A percentile compares a stretch with the other conserved stretches of the same genome.
Evolutionary conservation across 164 flowering plant genomes (phyloP).

Genomic region (Kingdonia uniflora): DNA sequence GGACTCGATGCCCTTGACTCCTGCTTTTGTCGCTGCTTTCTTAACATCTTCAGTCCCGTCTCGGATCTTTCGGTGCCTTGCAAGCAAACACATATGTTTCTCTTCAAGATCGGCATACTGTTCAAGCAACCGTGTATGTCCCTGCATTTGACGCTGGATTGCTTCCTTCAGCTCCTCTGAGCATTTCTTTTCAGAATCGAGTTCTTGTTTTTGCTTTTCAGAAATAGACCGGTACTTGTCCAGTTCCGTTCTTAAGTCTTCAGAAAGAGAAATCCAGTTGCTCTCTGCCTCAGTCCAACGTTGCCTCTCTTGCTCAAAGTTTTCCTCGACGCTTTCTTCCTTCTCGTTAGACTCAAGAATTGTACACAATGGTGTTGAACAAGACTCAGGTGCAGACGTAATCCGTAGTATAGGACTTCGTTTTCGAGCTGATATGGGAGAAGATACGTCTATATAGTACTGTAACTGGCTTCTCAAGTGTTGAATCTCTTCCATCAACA

Average conservation of each 20-base stretch:
- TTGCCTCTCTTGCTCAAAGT: conserved; percentile 64
- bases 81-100: conserved; percentile 77
- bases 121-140: conserved; percentile 95
- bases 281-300: conserved; percentile 80
- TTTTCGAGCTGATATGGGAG: conserved; percentile 32
- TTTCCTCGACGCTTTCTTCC: conserved; percentile 34
- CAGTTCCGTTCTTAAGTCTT: conserved; percentile 68
- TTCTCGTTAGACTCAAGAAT: conserved; percentile 35
- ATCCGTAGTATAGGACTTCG: conserved; percentile 41
- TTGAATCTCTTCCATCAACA: conserved; percentile 84
- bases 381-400: conserved; percentile 50
- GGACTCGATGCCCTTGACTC: conserved; percentile 86
- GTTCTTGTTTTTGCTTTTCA: conserved; percentile 56
- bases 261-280: conserved; percentile 80
- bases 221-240: conserved; percentile 43
- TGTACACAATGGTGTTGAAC: conserved; percentile 25
- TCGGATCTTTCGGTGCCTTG: conserved; percentile 65
- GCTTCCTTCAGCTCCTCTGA: conserved; percentile 90
- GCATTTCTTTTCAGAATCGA: conserved; percentile 74
- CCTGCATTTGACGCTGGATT: conserved; percentile 90
- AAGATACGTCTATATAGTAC: conserved; percentile 51
- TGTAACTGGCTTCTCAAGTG: conserved; percentile 74
- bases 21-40: conserved; percentile 89
- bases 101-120: conserved; percentile 96
- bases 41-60: conserved; percentile 90